Base-by-base conservation (phyloP, 2,329 filamentous ascomycete genomes). In the Juglanconis sp. region DNA sequence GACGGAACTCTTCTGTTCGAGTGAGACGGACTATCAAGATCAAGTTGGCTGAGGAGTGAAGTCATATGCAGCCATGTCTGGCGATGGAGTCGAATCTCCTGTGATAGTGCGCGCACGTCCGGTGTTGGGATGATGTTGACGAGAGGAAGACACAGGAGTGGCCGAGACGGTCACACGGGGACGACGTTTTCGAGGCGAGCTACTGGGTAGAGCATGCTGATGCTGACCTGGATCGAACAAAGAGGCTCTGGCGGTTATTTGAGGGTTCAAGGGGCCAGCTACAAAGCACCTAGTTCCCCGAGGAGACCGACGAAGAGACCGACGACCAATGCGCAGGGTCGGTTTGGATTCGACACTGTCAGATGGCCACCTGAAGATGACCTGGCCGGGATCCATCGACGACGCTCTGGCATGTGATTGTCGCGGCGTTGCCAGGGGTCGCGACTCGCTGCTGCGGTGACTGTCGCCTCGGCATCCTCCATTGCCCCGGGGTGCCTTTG, bases 351-450 rank as follows among this genome's bases (percentile, higher is more conserved):
- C 11, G 48, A 38, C 32, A 32, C 30, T 46, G 56, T 57, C 56
- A 57, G 56, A 52, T 57, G 32, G 24, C 56, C 42, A 24, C 30
- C 32, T 34, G 48, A 52, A 44, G 46, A 48, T 57, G 56, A 57
- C 56, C 40, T 47, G 55, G 38, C 56, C 48, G 38, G 55, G 55
- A 46, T 52, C 40, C 48, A 15, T 46, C 30, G 38, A 52, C 15
- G 48, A 8, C 7, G 11, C 17, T 50, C 42, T 57, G 56, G 31
- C 56, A 57, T 57, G 56, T 57, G 56, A 57, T 57, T 36, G 48
- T 57, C 30, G 44, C 46, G 44, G 54, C 46, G 30, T 44, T 13
- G 40, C 40, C 40, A 44, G 40, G 40, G 40, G 35, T 38, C 35
- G 35, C 35, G 8, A 38, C 8, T 38, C 8, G 35, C 35, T 24